Base-by-base conservation (phyloP, 805 yeast genomes). In the Candida fluviatilis region DNA sequence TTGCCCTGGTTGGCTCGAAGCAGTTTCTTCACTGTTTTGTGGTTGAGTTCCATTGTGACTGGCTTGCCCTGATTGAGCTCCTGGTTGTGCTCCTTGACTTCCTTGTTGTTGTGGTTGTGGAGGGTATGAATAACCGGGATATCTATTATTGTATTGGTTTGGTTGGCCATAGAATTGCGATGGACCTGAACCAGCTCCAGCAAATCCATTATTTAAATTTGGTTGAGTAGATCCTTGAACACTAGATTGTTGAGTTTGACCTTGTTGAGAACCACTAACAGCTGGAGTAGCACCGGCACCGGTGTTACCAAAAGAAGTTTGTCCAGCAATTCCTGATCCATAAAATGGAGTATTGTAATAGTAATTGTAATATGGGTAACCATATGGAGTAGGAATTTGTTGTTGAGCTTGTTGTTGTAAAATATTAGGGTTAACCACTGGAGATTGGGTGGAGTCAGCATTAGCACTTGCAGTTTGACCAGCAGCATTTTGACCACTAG, bases 341-440 rank as follows among this genome's bases (percentile, higher is more conserved):
- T 64, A 68, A 50, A 58, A 66, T 44, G 71, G 72, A 15, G 60
- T 60, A 49, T 58, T 61, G 53, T 63, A 67, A 53, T 66, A 54
- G 55, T 62, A 56, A 56, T 66, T 66, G 45, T 52, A 47, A 52
- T 63, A 62, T 34, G 72, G 72, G 38, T 67, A 66, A 19, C 62
- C 71, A 44, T 59, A 66, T 37, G 70, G 70, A 34, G 60, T 56
- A 35, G 69, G 71, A 16, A 60, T 55, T 50, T 59, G 66, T 39
- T 41, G 45, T 30, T 44, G 49, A 25, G 43, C 44, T n/a, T 48
- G 58, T 38, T 52, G 54, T 34, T 45, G 45, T 18, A 48, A 48
- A 18, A 49, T 41, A 21, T 49, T 47, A 38, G 47, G 51, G 28
- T 52, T 51, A 7, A 54, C 51, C 41, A 57, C 57, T 32, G 66